phyloP scores from a whole-genome alignment of 371 early-diverging fungal genomes.

The Entomophthora muscae region DNA sequence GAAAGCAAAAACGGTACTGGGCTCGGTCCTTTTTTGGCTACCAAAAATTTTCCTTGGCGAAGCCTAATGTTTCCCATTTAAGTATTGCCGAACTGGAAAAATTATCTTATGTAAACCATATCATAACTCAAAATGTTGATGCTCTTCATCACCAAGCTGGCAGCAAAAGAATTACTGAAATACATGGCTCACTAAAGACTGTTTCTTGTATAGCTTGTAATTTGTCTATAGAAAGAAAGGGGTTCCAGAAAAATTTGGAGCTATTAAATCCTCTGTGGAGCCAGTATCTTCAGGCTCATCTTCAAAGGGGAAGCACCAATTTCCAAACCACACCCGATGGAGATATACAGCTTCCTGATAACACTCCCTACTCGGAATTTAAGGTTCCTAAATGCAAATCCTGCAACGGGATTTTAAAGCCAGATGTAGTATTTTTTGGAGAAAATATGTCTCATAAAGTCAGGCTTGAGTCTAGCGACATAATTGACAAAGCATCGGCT shows the following conservation, averaged over 20 bases:
- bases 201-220: conserved; percentile 60
- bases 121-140: conserved; percentile 90
- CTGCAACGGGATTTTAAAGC: conserved; percentile 48
- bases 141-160: conserved; percentile 48
- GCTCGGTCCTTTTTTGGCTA: conserved; percentile 77
- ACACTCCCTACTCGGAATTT: conserved; percentile 35
- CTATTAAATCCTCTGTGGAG: conserved; percentile 55
- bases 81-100: conserved; percentile 31
- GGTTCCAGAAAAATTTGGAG: conserved; percentile 44
- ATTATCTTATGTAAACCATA: conserved; percentile 18
- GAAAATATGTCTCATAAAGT: conserved; percentile 47
- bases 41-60: conserved; percentile 36
- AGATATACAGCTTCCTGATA: conserved; percentile 50
- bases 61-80: conserved; percentile 54
- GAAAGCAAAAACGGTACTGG: conserved; percentile 74
- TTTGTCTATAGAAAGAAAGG: conserved; percentile 23
- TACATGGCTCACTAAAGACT: conserved; percentile 63
- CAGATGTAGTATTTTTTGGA: conserved; percentile 74
- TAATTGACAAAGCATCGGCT: conserved; percentile 31
- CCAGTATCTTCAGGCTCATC: conserved; percentile 14
- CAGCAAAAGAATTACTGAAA: conserved; percentile 37
- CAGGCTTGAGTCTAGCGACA: conserved; percentile 26
- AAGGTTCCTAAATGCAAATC: conserved; percentile 45
- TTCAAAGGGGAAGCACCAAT: conserved; percentile 16
- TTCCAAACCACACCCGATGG: conserved; percentile 68